A percentile compares a stretch with the other conserved stretches of the same genome.
Evolutionary conservation across 2,329 filamentous ascomycete genomes (phyloP).

Genomic region (Herpotrichia juniperi): DNA sequence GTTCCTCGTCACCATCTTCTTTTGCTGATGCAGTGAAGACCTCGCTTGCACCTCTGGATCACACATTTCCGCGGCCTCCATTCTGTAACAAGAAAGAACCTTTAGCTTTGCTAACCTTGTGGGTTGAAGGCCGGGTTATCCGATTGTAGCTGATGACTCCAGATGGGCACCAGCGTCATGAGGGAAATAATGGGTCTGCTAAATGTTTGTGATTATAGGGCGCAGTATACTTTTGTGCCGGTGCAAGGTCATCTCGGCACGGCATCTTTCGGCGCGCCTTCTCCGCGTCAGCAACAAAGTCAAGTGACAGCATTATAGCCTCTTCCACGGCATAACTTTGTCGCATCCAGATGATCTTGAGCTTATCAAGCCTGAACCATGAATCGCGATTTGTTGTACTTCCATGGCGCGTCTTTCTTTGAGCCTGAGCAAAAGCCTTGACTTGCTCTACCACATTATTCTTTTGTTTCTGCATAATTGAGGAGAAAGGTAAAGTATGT

Average conservation of each 20-base stretch:
- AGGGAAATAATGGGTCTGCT: background rate
- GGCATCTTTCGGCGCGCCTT: background rate
- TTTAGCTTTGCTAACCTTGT: background rate
- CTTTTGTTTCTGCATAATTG: too few species aligned
- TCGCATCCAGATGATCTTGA: too few species aligned
- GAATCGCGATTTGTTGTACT: too few species aligned
- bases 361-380: too few species aligned
- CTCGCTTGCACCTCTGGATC: background rate
- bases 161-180: background rate
- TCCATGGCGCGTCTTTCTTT: too few species aligned
- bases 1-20: background rate
- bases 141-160: background rate
- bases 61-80: background rate
- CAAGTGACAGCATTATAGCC: too few species aligned
- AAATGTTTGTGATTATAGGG: too few species aligned
- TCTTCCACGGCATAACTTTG: too few species aligned
- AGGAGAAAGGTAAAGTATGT: background rate
- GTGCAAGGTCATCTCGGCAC: background rate
- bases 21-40: background rate
- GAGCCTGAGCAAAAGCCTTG: too few species aligned
- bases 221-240: background rate
- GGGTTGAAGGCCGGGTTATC: background rate
- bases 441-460: too few species aligned
- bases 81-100: background rate
- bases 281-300: background rate